Evolutionary conservation across 352 stramenopile genomes (phyloP).

Genomic region (Phytophthora ramorum): DNA sequence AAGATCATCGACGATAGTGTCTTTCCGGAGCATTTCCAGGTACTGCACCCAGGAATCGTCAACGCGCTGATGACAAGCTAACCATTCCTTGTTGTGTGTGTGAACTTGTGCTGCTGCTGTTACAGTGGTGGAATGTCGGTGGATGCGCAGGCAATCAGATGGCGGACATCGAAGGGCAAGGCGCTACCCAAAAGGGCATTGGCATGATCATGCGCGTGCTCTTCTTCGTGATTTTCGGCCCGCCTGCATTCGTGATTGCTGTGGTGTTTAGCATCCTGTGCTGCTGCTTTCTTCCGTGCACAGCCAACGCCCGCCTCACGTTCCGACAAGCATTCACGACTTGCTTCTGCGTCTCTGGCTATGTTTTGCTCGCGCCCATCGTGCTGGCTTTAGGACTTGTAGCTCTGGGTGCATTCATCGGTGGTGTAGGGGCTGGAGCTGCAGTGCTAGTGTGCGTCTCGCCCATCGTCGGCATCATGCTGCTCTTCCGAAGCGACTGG

Average conservation of each 20-base stretch:
- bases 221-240: constrained; percentile 74
- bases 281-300: constrained; percentile 76
- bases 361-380: constrained; percentile 58
- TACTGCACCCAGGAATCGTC: constrained; percentile 12
- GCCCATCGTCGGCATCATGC: constrained; percentile 36
- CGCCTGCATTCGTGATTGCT: constrained; percentile 64
- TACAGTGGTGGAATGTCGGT: constrained; percentile 82
- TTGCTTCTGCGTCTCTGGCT: constrained; percentile 68
- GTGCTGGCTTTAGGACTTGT: constrained; percentile 41
- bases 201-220: constrained; percentile 47
- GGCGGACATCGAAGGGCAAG: constrained; percentile 61
- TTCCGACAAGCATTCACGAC: constrained; percentile 69
- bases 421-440: constrained; percentile 30
- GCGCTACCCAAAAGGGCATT: constrained; percentile 43
- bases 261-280: constrained; percentile 61
- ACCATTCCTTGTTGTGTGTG: neutral
- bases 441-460: constrained; percentile 38
- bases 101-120: neutral
- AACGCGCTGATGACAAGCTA: neutral
- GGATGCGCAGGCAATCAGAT: constrained; percentile 81
- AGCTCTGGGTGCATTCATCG: constrained; percentile 35
- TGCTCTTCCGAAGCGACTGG: constrained; percentile 28
- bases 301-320: constrained; percentile 42
- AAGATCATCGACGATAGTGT: constrained; percentile 82
- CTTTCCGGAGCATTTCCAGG: constrained; percentile 90